phyloP scores from a whole-genome alignment of 352 stramenopile genomes.

The Phytophthora tubulina region DNA sequence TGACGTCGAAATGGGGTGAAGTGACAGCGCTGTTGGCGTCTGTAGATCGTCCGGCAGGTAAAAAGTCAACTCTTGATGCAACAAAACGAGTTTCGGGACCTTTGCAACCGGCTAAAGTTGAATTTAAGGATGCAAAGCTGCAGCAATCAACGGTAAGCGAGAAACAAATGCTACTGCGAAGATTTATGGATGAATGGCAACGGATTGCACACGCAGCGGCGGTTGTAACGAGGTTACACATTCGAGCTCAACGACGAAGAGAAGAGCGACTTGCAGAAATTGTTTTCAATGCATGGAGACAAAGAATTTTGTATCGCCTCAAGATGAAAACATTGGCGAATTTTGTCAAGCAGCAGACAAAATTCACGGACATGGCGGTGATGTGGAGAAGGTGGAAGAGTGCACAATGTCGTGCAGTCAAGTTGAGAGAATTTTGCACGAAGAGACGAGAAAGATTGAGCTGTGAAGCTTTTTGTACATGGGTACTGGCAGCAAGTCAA shows the following conservation, averaged over 20 bases:
- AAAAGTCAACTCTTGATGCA: slow-evolving; percentile 3
- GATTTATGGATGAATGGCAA: slow-evolving; percentile 20
- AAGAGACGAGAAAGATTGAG: slow-evolving; percentile 3
- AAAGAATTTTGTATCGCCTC: neutral
- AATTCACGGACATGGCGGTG: neutral
- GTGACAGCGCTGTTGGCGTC: slow-evolving; percentile 43
- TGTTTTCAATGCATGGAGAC: slow-evolving; percentile 26
- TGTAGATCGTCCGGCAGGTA: slow-evolving; percentile 4
- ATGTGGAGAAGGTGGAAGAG: slow-evolving; percentile 29
- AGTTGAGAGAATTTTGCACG: slow-evolving; percentile 13
- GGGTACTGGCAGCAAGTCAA: slow-evolving; percentile 14
- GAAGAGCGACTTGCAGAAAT: slow-evolving; percentile 8
- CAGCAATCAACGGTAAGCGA: slow-evolving; percentile 9
- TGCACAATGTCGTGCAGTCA: slow-evolving; percentile 1
- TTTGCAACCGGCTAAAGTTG: neutral
- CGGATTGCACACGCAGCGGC: slow-evolving; percentile 1
- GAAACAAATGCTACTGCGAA: slow-evolving; percentile 13
- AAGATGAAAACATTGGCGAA: neutral
- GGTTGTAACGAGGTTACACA: slow-evolving; percentile 16
- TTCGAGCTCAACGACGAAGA: slow-evolving; percentile 24
- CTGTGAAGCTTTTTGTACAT: slow-evolving; percentile 27
- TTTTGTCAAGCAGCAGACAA: slow-evolving; percentile 9
- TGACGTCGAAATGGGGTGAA: slow-evolving; percentile 36
- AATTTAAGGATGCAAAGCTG: neutral
- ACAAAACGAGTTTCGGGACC: neutral